Conservation (phyloP, 2,329 filamentous ascomycete genomes). For the Xenosphaeropsis pyriputrescens region DNA sequence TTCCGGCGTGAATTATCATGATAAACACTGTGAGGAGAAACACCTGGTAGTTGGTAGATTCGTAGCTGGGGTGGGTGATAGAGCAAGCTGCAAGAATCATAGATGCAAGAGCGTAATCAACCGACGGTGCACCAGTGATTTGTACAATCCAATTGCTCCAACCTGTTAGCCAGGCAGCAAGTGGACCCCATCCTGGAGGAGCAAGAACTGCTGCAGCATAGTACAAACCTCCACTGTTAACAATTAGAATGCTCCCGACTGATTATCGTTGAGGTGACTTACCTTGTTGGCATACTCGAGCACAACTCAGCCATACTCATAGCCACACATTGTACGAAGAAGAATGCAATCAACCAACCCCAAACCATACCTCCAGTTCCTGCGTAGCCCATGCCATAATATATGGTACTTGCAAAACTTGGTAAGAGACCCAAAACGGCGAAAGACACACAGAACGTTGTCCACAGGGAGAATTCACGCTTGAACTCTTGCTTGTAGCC, state of each 20-base stretch:
- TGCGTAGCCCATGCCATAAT: slow-evolving; percentile 51
- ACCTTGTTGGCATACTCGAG: slow-evolving; percentile 56
- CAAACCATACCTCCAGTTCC: slow-evolving; percentile 53
- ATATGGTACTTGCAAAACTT: slow-evolving; percentile 56
- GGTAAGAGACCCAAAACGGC: slow-evolving; percentile 58
- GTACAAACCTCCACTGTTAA: slow-evolving; percentile 47
- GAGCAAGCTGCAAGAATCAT: slow-evolving; percentile 60
- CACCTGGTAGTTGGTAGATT: slow-evolving; percentile 49
- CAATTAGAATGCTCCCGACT: background rate
- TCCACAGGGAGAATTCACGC: slow-evolving; percentile 60
- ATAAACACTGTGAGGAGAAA: slow-evolving; percentile 53
- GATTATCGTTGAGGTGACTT: slow-evolving; percentile 5
- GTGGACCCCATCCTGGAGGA: slow-evolving; percentile 47
- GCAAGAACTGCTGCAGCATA: slow-evolving; percentile 61
- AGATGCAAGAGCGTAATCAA: slow-evolving; percentile 49
- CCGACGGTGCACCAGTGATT: slow-evolving; percentile 49
- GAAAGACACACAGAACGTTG: slow-evolving; percentile 61
- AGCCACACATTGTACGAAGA: slow-evolving; percentile 58
- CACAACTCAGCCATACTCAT: slow-evolving; percentile 58
- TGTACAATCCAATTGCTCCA: slow-evolving; percentile 61
- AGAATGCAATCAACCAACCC: slow-evolving; percentile 62
- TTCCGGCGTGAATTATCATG: slow-evolving; percentile 51
- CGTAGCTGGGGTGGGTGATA: slow-evolving; percentile 51
- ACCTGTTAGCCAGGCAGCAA: slow-evolving; percentile 54
- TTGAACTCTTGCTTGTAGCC: slow-evolving; percentile 38